A percentile compares a stretch with the other conserved stretches of the same genome.
phyloP scores from a whole-genome alignment of 2,329 filamentous ascomycete species.

The Verticillium nonalfalfae region DNA sequence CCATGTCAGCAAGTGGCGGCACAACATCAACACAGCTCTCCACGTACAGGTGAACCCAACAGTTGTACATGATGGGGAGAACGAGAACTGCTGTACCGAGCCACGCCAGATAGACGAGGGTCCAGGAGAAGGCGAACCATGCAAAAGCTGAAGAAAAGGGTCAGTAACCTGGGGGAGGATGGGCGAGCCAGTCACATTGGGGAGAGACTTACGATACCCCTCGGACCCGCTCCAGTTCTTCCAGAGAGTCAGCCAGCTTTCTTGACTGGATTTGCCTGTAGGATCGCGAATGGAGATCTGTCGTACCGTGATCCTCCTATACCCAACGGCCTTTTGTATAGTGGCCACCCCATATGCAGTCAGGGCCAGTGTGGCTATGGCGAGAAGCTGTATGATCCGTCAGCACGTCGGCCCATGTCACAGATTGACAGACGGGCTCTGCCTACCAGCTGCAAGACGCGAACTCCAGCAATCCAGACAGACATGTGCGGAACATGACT shows the following conservation, averaged over 20 bases:
- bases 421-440: not conserved
- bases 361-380: conserved; percentile 9
- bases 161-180: not conserved
- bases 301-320: conserved; percentile 13
- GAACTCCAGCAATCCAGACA: conserved; percentile 10
- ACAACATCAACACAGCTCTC: too few species aligned
- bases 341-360: conserved; percentile 11
- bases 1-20: not conserved
- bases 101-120: conserved; percentile 12
- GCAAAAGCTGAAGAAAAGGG: conserved; percentile 6
- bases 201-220: conserved; percentile 11
- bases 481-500: conserved; percentile 11
- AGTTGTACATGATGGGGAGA: conserved; percentile 13
- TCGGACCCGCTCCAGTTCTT: conserved; percentile 12
- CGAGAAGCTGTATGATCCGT: conserved; percentile 4
- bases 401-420: not conserved
- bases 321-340: conserved; percentile 10
- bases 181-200: not conserved
- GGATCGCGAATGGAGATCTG: not conserved
- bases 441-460: conserved; percentile 11
- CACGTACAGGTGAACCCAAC: conserved; percentile 13
- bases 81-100: conserved; percentile 9
- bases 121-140: conserved; percentile 13
- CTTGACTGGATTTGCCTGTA: not conserved
- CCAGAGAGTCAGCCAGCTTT: conserved; percentile 1